A percentile compares a stretch with the other conserved stretches of the same genome.
Conservation (phyloP, 192 early-diverging fungal genomes). For the Rhizophagus prolifer region DNA sequence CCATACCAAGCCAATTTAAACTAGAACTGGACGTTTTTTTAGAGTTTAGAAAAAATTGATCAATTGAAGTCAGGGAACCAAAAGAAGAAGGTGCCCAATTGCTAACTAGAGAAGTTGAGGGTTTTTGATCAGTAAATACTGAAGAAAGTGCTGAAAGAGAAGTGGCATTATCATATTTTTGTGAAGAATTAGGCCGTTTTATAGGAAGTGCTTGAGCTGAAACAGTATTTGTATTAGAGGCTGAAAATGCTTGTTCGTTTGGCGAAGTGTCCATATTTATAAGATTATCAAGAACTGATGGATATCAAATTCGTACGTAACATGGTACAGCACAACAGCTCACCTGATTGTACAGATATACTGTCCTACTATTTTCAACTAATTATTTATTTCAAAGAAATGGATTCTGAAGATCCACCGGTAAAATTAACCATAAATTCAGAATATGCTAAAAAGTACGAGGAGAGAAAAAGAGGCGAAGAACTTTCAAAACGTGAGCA, state of each 20-base stretch:
- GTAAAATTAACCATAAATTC: conserved; percentile 45
- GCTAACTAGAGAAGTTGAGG: not conserved
- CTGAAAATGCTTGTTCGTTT: not conserved
- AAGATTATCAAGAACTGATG: not conserved
- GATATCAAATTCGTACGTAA: not conserved
- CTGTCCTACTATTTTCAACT: not conserved
- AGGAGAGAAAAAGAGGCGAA: conserved; percentile 61
- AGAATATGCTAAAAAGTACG: conserved; percentile 64
- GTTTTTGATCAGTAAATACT: not conserved
- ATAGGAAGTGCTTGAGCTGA: not conserved
- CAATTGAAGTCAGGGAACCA: not conserved
- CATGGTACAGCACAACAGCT: not conserved
- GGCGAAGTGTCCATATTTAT: not conserved
- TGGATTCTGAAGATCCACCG: conserved; percentile 27
- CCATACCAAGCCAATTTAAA: not conserved
- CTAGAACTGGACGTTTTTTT: not conserved
- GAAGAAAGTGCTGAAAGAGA: not conserved
- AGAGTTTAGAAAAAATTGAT: not conserved
- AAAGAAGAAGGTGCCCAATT: not conserved
- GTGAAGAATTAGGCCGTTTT: no score
- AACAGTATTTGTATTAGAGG: not conserved
- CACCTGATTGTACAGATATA: not conserved
- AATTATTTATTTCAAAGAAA: not conserved
- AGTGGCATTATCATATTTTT: not conserved
- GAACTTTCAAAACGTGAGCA: conserved; percentile 60